Evolutionary conservation across 495 filamentous ascomycete genomes (phyloP).

Genomic region (Chaetomium fimeti): DNA sequence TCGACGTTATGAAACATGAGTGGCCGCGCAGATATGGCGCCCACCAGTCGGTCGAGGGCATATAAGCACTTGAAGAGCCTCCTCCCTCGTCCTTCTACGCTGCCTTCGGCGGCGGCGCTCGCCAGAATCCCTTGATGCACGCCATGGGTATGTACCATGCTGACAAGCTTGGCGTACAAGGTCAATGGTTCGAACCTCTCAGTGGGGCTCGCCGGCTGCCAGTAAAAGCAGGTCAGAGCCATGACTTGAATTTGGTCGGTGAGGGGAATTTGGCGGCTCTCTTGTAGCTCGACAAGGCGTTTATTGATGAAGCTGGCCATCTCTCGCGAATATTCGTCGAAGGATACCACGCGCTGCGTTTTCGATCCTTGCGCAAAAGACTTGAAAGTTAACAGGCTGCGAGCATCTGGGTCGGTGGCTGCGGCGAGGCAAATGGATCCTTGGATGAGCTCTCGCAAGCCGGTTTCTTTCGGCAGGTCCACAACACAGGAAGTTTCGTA

Average conservation of each 20-base stretch:
- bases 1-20: constrained; percentile 66
- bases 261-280: constrained; percentile 19
- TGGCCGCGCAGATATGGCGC: constrained; percentile 62
- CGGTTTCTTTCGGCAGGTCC: constrained; percentile 14
- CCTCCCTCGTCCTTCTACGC: constrained; percentile 2
- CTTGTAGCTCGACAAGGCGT: constrained; percentile 22
- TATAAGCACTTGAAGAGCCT: constrained; percentile 65
- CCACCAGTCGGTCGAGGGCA: constrained; percentile 64
- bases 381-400: constrained; percentile 32
- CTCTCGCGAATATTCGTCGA: constrained; percentile 40
- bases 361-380: constrained; percentile 32
- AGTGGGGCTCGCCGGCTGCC: constrained; percentile 27
- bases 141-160: constrained; percentile 65
- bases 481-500: constrained; percentile 34
- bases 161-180: constrained; percentile 35
- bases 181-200: constrained; percentile 24
- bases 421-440: constrained; percentile 52
- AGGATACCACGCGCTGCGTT: constrained; percentile 27
- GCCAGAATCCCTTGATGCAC: constrained; percentile 48
- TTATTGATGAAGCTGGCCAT: constrained; percentile 36
- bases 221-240: constrained; percentile 33
- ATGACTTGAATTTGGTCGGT: constrained; percentile 27
- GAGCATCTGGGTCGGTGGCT: constrained; percentile 43
- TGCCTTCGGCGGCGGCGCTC: neutral
- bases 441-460: constrained; percentile 32